Conservation (phyloP, 2,329 filamentous ascomycete genomes). For the Chalara sp. region DNA sequence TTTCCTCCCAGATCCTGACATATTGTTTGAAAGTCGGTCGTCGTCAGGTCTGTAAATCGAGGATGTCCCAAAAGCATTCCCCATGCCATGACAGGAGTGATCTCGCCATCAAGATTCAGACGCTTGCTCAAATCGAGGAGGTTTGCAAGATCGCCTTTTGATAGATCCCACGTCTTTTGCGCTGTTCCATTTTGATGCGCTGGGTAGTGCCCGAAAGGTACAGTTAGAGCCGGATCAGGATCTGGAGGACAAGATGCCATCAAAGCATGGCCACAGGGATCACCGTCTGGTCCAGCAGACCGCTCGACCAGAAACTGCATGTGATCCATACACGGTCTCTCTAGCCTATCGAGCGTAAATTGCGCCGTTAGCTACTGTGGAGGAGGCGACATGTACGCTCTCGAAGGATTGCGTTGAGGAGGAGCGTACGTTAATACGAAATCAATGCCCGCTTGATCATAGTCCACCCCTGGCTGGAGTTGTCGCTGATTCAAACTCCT, state of each 20-base stretch:
- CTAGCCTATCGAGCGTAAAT: slow-evolving; percentile 55
- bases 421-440: slow-evolving; percentile 82
- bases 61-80: slow-evolving; percentile 71
- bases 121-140: slow-evolving; percentile 78
- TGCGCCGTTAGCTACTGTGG: slow-evolving; percentile 43
- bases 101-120: slow-evolving; percentile 78
- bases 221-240: slow-evolving; percentile 35
- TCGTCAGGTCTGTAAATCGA: slow-evolving; percentile 57
- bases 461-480: slow-evolving; percentile 47
- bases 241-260: slow-evolving; percentile 84
- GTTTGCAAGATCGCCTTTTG: slow-evolving; percentile 69
- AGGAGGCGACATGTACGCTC: slow-evolving; percentile 60
- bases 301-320: slow-evolving; percentile 70
- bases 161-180: slow-evolving; percentile 69
- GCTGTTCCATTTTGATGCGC: slow-evolving; percentile 12
- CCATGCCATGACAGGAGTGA: slow-evolving; percentile 95
- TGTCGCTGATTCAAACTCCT: slow-evolving; percentile 20
- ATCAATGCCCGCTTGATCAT: slow-evolving; percentile 80
- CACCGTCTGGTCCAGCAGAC: slow-evolving; percentile 50
- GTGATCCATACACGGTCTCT: slow-evolving; percentile 90
- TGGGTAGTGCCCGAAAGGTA: slow-evolving; percentile 43
- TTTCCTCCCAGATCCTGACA: slow-evolving; percentile 71
- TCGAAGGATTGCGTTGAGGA: slow-evolving; percentile 36
- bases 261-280: slow-evolving; percentile 79
- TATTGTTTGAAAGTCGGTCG: slow-evolving; percentile 64